phyloP scores from a whole-genome alignment of 345 rosid species.

The Garcia nutans region DNA sequence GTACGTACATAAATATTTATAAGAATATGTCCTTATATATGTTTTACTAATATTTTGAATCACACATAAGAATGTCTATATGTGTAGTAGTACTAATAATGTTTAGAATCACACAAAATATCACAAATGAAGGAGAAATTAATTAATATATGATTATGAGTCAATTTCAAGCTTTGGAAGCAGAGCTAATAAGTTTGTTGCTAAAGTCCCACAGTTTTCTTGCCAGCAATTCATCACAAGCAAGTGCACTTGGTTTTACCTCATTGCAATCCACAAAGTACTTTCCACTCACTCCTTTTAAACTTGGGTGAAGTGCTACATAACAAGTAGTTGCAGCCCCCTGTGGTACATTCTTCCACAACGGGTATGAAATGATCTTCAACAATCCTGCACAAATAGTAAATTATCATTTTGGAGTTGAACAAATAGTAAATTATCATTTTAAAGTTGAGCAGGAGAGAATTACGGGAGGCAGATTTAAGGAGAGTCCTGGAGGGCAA shows the following conservation, averaged over 20 bases:
- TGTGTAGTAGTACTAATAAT: too few species aligned
- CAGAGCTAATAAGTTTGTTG: conserved; percentile 40
- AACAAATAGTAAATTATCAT: too few species aligned
- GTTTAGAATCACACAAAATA: too few species aligned
- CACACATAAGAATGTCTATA: too few species aligned
- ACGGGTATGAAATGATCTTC: conserved; percentile 51
- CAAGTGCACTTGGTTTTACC: conserved; percentile 50
- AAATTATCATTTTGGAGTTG: background rate
- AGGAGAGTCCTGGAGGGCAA: too few species aligned
- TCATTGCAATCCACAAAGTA: conserved; percentile 84
- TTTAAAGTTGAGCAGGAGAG: too few species aligned
- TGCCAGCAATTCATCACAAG: conserved; percentile 55
- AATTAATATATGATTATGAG: too few species aligned
- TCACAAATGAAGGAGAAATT: too few species aligned
- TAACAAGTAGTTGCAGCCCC: conserved; percentile 98
- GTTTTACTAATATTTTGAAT: too few species aligned
- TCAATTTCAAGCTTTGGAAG: conserved; percentile 10
- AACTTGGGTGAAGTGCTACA: conserved; percentile 66
- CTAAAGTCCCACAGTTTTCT: conserved; percentile 80
- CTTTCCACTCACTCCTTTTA: conserved; percentile 67
- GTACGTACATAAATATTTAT: too few species aligned
- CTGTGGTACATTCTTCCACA: conserved; percentile 93
- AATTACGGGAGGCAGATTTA: too few species aligned
- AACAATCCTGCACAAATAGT: conserved; percentile 46
- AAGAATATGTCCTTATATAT: too few species aligned